Percentiles rank a stretch among this genome's conserved stretches.
These are phyloP conservation scores for Fusarium robinianum DNA, from an alignment of 2,329 filamentous ascomycete genomes.

Conservation along the genomic window DNA sequence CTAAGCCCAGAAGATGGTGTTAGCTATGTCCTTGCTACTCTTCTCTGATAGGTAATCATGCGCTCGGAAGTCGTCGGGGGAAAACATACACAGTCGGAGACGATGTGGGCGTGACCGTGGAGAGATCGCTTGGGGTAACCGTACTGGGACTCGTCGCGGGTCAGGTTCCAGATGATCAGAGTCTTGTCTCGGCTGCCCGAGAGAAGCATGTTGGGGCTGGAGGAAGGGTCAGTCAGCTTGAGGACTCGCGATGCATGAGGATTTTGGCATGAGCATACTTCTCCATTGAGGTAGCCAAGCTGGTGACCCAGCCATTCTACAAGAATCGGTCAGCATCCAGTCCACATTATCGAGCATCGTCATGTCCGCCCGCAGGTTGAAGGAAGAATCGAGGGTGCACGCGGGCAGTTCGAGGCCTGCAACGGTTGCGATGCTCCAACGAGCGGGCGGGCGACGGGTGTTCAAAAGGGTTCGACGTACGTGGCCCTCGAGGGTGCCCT, in stretches of 20 bases:
- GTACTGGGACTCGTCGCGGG: conserved; percentile 96
- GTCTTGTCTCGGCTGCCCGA: conserved; percentile 98
- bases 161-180: conserved; percentile 99
- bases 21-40: conserved; percentile 27
- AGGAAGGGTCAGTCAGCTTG: conserved; percentile 22
- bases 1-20: conserved; percentile 51
- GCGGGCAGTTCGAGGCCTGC: conserved; percentile 20
- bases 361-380: conserved; percentile 14
- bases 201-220: conserved; percentile 98
- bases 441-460: conserved; percentile 21
- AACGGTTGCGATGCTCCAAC: conserved; percentile 26
- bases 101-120: conserved; percentile 99
- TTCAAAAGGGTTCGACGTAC: conserved; percentile 55
- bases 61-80: conserved; percentile 13
- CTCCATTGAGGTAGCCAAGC: conserved; percentile 97
- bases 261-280: conserved; percentile 66
- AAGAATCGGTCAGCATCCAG: conserved; percentile 36
- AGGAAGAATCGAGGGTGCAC: conserved; percentile 14
- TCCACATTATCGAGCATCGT: conserved; percentile 10
- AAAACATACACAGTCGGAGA: conserved; percentile 96
- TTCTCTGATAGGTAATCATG: conserved; percentile 9
- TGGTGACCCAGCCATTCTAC: conserved; percentile 97
- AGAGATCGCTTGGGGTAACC: conserved; percentile 99
- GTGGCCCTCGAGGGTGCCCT: conserved; percentile 98
- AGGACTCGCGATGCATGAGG: conserved; percentile 5